A percentile compares a stretch with the other conserved stretches of the same genome.
phyloP scores from a whole-genome alignment of 768 basidiomycete species.

The Grammothele lineata region DNA sequence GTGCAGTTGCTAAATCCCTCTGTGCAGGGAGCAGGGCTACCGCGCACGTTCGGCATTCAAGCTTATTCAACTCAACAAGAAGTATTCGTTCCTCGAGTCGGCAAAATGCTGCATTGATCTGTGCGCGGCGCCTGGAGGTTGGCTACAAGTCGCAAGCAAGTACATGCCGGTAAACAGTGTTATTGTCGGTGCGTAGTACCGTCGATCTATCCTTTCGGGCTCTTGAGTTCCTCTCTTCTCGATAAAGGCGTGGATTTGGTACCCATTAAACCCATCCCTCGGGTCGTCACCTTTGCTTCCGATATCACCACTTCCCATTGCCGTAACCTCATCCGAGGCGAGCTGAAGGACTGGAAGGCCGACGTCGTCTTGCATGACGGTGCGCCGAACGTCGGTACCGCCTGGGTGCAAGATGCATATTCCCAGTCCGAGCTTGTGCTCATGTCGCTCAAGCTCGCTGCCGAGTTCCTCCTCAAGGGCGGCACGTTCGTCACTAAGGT shows the following conservation, averaged over 20 bases:
- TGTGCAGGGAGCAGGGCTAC: constrained; percentile 91
- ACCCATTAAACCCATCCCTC: constrained; percentile 92
- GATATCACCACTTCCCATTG: constrained; percentile 95
- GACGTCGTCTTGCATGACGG: constrained; percentile 98
- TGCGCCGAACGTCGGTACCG: constrained; percentile 98
- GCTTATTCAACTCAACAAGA: constrained; percentile 97
- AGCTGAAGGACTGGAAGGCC: constrained; percentile 98
- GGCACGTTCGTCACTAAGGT: constrained; percentile 98
- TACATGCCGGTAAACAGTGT: constrained; percentile 93
- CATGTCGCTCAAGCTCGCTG: constrained; percentile 91
- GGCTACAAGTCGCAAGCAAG: constrained; percentile 98
- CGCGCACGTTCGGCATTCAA: constrained; percentile 99
- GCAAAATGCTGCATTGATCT: constrained; percentile 95
- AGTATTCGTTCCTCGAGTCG: constrained; percentile 86
- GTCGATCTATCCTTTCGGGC: no score
- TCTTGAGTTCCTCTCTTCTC: no score
- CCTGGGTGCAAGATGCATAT: constrained; percentile 99
- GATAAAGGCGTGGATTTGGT: constrained; percentile 86
- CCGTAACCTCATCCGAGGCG: constrained; percentile 76
- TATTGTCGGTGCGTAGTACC: constrained; percentile 70
- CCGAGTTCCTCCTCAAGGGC: constrained; percentile 89
- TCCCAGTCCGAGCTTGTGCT: constrained; percentile 94
- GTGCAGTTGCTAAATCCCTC: neutral
- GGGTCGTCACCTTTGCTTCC: constrained; percentile 84
- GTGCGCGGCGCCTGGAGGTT: constrained; percentile 98